Percentiles rank a stretch among this genome's conserved stretches.
Conservation (phyloP, 495 filamentous ascomycete genomes). For the Aspergillus haitiensis region DNA sequence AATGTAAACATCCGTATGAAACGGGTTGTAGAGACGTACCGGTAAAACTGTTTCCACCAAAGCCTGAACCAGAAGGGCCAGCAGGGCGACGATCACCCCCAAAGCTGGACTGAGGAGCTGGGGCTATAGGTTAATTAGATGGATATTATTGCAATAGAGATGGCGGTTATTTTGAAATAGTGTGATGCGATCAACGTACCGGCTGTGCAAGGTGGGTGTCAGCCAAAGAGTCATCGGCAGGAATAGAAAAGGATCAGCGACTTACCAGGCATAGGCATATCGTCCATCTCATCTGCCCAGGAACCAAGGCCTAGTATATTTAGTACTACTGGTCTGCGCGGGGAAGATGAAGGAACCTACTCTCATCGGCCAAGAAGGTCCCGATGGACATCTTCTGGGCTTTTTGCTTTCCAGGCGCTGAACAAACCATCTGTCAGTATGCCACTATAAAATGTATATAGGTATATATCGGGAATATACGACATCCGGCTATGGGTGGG, state of each 20-base stretch:
- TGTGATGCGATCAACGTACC: constrained; percentile 34
- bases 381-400: constrained; percentile 92
- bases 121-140: constrained; percentile 34
- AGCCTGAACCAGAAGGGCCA: constrained; percentile 42
- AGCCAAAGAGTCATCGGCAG: constrained; percentile 24
- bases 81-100: constrained; percentile 48
- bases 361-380: constrained; percentile 83
- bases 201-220: constrained; percentile 28
- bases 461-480: constrained; percentile 1
- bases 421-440: constrained; percentile 27
- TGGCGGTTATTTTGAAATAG: constrained; percentile 2
- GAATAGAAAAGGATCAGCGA: constrained; percentile 22
- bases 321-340: constrained; percentile 36
- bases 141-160: constrained; percentile 6
- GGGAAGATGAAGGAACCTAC: constrained; percentile 52
- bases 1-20: constrained; percentile 17
- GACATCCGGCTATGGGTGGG: constrained; percentile 11
- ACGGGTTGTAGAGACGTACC: constrained; percentile 27
- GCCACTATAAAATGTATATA: constrained; percentile 4
- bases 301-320: constrained; percentile 73
- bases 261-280: constrained; percentile 72
- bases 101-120: constrained; percentile 41
- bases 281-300: constrained; percentile 99
- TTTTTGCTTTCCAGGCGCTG: constrained; percentile 84
- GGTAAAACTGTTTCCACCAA: constrained; percentile 39